Conservation (phyloP, 1,139 yeast genomes). For the Diutina pseudorugosa region DNA sequence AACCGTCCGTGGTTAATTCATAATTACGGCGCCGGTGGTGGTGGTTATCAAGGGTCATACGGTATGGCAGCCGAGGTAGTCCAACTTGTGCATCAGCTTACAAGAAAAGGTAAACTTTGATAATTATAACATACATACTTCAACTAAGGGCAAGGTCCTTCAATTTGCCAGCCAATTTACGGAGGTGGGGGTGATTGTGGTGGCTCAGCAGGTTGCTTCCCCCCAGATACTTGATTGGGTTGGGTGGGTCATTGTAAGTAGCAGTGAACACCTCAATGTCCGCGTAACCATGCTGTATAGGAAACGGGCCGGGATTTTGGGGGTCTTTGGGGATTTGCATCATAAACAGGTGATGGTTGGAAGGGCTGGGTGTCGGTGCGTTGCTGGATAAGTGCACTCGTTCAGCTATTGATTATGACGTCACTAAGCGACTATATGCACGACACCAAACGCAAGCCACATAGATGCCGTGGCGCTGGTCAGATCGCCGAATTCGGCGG, state of each 20-base stretch:
- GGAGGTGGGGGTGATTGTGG: slow-evolving; percentile 1
- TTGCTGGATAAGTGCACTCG: not conserved
- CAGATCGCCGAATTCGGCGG: not conserved
- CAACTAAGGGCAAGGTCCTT: slow-evolving; percentile 1
- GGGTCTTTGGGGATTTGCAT: slow-evolving; percentile 23
- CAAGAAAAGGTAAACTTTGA: not conserved
- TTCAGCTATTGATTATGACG: too few species aligned
- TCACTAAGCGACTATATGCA: not conserved
- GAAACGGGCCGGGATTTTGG: slow-evolving; percentile 16
- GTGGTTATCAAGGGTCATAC: slow-evolving; percentile 35
- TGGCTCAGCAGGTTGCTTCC: not conserved
- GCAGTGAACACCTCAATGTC: slow-evolving; percentile 21
- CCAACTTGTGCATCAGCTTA: not conserved
- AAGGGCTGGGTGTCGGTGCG: not conserved
- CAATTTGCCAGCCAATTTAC: not conserved
- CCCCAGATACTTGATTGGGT: not conserved
- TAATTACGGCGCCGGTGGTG: slow-evolving; percentile 37
- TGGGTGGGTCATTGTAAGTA: slow-evolving; percentile 22
- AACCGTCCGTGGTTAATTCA: slow-evolving; percentile 27
- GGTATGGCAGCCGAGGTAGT: slow-evolving; percentile 28
- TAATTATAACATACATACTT: not conserved
- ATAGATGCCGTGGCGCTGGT: not conserved
- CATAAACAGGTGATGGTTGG: too few species aligned
- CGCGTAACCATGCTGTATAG: slow-evolving; percentile 23
- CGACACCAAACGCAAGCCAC: not conserved